Base-by-base conservation (phyloP, 2,329 filamentous ascomycete genomes). In the Arthroderma uncinatum region DNA sequence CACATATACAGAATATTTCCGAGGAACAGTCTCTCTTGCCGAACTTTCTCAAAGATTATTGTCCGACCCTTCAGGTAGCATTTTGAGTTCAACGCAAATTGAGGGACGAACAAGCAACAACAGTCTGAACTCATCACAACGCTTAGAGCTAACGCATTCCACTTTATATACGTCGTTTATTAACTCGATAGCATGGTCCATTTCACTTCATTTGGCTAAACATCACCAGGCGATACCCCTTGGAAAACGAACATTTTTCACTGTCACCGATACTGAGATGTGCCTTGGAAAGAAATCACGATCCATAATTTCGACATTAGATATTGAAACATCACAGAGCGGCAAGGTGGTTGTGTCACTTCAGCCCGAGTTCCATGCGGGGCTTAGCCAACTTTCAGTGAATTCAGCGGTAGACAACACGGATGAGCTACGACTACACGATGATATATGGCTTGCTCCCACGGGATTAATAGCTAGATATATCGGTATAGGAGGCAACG, bases 391-490 rank as follows among this genome's bases (percentile, higher is more conserved):
- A 54, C 64, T 74, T 64, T 23, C 44, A 54, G 4, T 55, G 63
- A 21, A 52, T 61, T 21, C 60, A 63, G n/a, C 61, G 25, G 30
- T 64, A 19, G 68, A 67, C 10, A 64, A 60, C 33, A 39, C 40
- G 12, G 34, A n/a, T 19, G 25, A 23, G 30, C 12, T 59, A 23
- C 50, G 36, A 8, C n/a, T 58, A 3, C 50, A 57, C 53, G 58
- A 62, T 3, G 70, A 73, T 61, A 58, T 74, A 28, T 74, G 72
- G 72, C 63, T 74, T 33, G 69, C 68, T 34, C 72, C 72, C 10
- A 72, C 67, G 52, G 72, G 62, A 4, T 57, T 42, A 34, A 30
- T 61, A n/a, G 60, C 59, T 55, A 52, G 58, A 16, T 61, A 60
- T 57, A 53, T 60, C 36, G 40, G 50, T 37, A 39, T 37, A 23